Evolutionary conservation across 2,329 filamentous ascomycete species (phyloP).

Genomic region (Aspergillus glaucus): DNA sequence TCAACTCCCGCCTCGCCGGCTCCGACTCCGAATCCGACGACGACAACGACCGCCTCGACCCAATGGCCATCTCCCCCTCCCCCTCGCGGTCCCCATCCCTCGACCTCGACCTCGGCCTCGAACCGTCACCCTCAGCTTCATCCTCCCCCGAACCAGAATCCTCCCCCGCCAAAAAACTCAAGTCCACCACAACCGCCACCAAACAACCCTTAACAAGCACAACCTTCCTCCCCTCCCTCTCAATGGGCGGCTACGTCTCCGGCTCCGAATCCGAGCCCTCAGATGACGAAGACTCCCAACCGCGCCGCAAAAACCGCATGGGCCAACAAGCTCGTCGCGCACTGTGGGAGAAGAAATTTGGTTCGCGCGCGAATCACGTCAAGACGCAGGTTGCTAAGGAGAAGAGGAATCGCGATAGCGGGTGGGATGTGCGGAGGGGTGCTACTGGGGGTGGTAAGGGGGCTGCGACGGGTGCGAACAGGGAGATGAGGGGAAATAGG

Average conservation of each 20-base stretch:
- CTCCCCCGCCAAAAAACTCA: constrained; percentile 17
- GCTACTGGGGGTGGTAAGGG: constrained; percentile 37
- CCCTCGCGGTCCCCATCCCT: constrained; percentile 31
- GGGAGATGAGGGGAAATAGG: constrained; percentile 10
- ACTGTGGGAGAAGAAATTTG: constrained; percentile 58
- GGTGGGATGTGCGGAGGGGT: constrained; percentile 55
- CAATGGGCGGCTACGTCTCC: constrained; percentile 57
- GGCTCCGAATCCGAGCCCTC: constrained; percentile 52
- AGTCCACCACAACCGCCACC: constrained; percentile 15
- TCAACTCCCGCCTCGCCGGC: constrained; percentile 29
- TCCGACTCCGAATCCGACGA: constrained; percentile 18
- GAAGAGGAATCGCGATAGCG: constrained; percentile 40
- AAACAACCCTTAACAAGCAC: constrained; percentile 30
- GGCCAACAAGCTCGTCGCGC: constrained; percentile 57
- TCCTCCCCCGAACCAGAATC: constrained; percentile 11
- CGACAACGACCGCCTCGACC: constrained; percentile 6
- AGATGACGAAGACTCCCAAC: constrained; percentile 34
- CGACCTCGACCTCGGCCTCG: constrained; percentile 11
- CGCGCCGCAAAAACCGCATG: constrained; percentile 53
- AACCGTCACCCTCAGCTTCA: constrained; percentile 6
- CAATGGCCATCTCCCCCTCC: constrained; percentile 16
- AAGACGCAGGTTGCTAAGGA: constrained; percentile 34
- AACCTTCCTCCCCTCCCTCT: constrained; percentile 56
- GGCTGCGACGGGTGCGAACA: constrained; percentile 10
- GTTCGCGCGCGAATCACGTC: constrained; percentile 53